phyloP scores from a whole-genome alignment of 495 filamentous ascomycete species.

The Darksidea phi region DNA sequence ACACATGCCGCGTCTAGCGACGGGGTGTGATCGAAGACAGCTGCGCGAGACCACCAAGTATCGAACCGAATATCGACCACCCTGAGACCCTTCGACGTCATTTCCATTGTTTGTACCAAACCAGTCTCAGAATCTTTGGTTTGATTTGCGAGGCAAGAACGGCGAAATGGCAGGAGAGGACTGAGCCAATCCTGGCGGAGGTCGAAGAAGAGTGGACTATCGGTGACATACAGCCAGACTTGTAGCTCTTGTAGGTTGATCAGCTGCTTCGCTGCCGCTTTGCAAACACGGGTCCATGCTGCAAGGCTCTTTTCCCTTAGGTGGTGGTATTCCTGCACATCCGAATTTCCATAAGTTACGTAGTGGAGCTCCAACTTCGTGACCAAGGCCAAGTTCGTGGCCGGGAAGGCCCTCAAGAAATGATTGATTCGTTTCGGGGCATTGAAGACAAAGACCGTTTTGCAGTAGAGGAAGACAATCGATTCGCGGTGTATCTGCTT shows the following conservation, averaged over 20 bases:
- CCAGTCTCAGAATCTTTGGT: background rate
- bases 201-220: slow-evolving; percentile 7
- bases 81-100: background rate
- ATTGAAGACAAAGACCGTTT: slow-evolving; percentile 28
- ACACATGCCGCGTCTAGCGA: slow-evolving; percentile 7
- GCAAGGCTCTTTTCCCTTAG: slow-evolving; percentile 17
- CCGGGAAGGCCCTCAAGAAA: slow-evolving; percentile 20
- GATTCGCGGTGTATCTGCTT: slow-evolving; percentile 23
- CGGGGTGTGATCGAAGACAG: background rate
- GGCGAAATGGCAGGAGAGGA: slow-evolving; percentile 27
- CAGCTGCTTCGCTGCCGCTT: slow-evolving; percentile 5
- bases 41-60: background rate
- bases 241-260: slow-evolving; percentile 8
- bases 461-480: slow-evolving; percentile 22
- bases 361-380: slow-evolving; percentile 27
- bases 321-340: background rate
- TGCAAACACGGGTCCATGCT: slow-evolving; percentile 10
- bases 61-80: slow-evolving; percentile 14
- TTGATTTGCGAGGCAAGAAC: background rate
- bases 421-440: slow-evolving; percentile 21
- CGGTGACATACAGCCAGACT: slow-evolving; percentile 22
- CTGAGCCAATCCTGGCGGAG: slow-evolving; percentile 13
- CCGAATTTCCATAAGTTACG: slow-evolving; percentile 13
- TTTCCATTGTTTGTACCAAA: background rate
- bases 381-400: slow-evolving; percentile 5